Evolutionary conservation across 2,329 filamentous ascomycete species (phyloP), one percentile per base, ranked within the genome.

Genomic region (Apiospora pterosperma): DNA sequence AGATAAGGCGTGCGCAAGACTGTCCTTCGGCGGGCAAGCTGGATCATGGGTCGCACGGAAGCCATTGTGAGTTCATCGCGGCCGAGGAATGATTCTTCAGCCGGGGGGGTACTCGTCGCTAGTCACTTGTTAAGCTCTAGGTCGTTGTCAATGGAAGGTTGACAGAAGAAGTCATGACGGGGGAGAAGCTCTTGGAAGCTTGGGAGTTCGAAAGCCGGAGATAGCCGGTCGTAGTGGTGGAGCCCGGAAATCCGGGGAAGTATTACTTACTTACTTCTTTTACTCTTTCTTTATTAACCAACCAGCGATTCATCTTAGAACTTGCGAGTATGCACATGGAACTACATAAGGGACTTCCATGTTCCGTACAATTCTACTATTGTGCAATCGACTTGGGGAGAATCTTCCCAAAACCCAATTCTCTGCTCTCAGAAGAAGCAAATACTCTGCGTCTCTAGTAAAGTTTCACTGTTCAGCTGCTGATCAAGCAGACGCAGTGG

Each of bases 41-140:
- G 69, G 59, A 72, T 72, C 64, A 74, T 69, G 42, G 74, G 68
- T 66, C 74, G 74, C 48, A 75, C 60, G 55, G 68, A 72, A 65
- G 72, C 71, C 74, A 76, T 76, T 64, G 67, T 69, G 36, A 62
- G 66, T 66, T 73, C 71, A 74, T 74, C 61, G 67, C 70, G 68
- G 48, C 63, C 23, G 55, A 31, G 65, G 28, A 62, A 19, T 25
- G 39, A 5, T 60, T 41, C 14, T 41, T 55, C 48, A 28, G 48
- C 48, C 48, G 48, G 48, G 7, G 31, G 2, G 3, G 16, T 34
- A n/a, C n/a, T 55, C 28, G 48, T 34, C 28, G 28, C 16, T 55
- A 55, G 28, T 55, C 28, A 11, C 25, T 12, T 12, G 28, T 28
- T 19, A n/a, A 52, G 44, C 44, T 28, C 23, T 8, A 31, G 8